Evolutionary conservation across 768 basidiomycete species (phyloP).

Genomic region (Hypsizygus marmoreus): DNA sequence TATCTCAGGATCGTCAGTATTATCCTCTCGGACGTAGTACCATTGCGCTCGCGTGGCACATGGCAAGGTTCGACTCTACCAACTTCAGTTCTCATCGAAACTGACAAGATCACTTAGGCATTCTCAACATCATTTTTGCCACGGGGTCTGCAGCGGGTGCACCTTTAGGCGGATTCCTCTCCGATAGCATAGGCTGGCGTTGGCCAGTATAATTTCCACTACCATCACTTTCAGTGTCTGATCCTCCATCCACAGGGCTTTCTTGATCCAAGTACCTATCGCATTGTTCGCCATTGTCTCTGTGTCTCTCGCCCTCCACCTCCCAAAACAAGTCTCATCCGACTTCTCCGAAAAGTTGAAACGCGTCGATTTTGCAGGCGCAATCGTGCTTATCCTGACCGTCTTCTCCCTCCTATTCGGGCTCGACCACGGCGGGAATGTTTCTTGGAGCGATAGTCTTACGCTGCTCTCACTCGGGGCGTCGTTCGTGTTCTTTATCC

Average conservation of each 20-base stretch:
- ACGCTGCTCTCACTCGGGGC: constrained; percentile 38
- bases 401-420: constrained; percentile 60
- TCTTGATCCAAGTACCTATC: constrained; percentile 61
- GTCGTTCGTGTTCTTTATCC: constrained; percentile 32
- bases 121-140: constrained; percentile 62
- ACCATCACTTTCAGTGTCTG: background rate
- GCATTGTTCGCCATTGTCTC: constrained; percentile 53
- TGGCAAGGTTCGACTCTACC: constrained; percentile 65
- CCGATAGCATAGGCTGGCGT: constrained; percentile 68
- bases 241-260: constrained; percentile 42
- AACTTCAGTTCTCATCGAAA: background rate
- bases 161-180: constrained; percentile 62
- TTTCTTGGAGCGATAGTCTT: constrained; percentile 44
- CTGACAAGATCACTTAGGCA: constrained; percentile 30
- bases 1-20: constrained; percentile 56
- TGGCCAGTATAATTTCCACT: constrained; percentile 38
- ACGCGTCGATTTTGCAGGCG: constrained; percentile 66
- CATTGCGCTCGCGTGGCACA: constrained; percentile 63
- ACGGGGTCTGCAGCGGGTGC: constrained; percentile 60
- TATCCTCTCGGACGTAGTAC: constrained; percentile 66
- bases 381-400: constrained; percentile 53
- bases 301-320: constrained; percentile 55
- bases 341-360: constrained; percentile 53
- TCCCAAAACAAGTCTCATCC: constrained; percentile 43
- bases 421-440: constrained; percentile 55